Base-by-base conservation (phyloP, 805 yeast species). In the Cephaloascus albidus region DNA sequence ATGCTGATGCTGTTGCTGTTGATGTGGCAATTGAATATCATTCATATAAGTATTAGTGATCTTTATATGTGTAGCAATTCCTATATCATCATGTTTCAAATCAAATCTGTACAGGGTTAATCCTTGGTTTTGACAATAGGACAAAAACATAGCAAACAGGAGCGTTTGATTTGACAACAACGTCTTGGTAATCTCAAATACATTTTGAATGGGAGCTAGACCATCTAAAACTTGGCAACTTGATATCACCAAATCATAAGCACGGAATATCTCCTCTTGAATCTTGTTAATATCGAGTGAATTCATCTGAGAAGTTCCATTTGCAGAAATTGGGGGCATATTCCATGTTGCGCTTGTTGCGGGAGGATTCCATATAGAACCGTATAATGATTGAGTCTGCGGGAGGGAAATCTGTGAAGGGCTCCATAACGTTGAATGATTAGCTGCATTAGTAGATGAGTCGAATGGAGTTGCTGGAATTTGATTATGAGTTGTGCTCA, bases 71-170 rank as follows among this genome's bases (percentile, higher is more conserved):
- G 63, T 59, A 3, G 72, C 70, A n/a, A 57, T 60, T 1, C 72
- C 71, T 34, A 61, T 53, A 40, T 70, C 72, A 44, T 72, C 76
- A 46, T 64, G 66, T 18, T 65, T 47, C 33, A 70, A 52, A 18
- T 70, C 73, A 47, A 72, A 73, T 18, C 55, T 53, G 40, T 58
- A 53, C 3, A 54, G 51, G 12, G 56, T 38, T 16, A 50, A 52
- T n/a, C 40, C 44, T 26, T 61, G 44, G 15, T 53, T 54, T 10
- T 50, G 50, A 26, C 58, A 54, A 5, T 48, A 49, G 15, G 46
- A 44, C 39, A 67, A 51, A 41, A 55, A 61, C 32, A 49, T 65
- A 43, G 55, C 66, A 45, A 49, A 61, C 42, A 52, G 55, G 37
- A 53, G 53, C 26, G 38, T 52, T 40, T 46, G 49, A 49, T 43